Evolutionary conservation across 352 stramenopile species (phyloP).

Genomic region (Phytophthora sansomeana): DNA sequence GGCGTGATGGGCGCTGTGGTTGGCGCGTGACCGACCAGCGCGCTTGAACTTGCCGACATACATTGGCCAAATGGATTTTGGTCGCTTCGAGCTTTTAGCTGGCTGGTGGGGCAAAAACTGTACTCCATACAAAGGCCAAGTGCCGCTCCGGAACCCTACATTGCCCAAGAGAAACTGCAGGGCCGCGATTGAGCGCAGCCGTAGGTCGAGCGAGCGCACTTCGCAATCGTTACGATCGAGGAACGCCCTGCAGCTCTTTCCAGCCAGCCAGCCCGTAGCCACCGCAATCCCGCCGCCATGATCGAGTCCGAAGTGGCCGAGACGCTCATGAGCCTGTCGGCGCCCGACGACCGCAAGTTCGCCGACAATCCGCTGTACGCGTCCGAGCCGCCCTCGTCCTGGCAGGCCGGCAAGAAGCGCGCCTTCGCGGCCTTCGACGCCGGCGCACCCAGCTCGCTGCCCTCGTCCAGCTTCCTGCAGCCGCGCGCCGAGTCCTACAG

Average conservation of each 20-base stretch:
- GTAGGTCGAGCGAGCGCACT: conserved; percentile 2
- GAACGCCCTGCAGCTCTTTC: conserved; percentile 6
- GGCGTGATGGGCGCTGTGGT: no score
- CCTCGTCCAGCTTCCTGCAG: conserved; percentile 59
- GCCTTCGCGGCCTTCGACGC: conserved; percentile 52
- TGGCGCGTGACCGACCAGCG: background rate
- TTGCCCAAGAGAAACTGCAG: conserved; percentile 14
- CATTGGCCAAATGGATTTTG: conserved; percentile 34
- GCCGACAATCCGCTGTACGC: conserved; percentile 66
- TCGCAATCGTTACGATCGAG: conserved; percentile 28
- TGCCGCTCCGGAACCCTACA: conserved; percentile 26
- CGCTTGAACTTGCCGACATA: conserved; percentile 37
- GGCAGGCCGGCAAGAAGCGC: conserved; percentile 67
- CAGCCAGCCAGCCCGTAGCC: conserved; percentile 18
- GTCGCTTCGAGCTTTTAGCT: conserved; percentile 14
- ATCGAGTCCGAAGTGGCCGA: conserved; percentile 79
- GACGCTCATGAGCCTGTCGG: conserved; percentile 84
- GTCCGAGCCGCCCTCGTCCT: conserved; percentile 50
- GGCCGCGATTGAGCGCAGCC: background rate
- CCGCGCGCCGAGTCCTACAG: conserved; percentile 25
- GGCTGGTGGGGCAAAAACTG: conserved; percentile 37
- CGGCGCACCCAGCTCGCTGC: conserved; percentile 57
- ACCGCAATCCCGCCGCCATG: conserved; percentile 43
- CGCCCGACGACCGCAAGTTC: conserved; percentile 75
- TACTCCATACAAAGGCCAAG: conserved; percentile 30